Percentiles rank a stretch among this genome's conserved stretches.
Conservation (phyloP, 306 rosid species). For the Rosa lucieae region DNA sequence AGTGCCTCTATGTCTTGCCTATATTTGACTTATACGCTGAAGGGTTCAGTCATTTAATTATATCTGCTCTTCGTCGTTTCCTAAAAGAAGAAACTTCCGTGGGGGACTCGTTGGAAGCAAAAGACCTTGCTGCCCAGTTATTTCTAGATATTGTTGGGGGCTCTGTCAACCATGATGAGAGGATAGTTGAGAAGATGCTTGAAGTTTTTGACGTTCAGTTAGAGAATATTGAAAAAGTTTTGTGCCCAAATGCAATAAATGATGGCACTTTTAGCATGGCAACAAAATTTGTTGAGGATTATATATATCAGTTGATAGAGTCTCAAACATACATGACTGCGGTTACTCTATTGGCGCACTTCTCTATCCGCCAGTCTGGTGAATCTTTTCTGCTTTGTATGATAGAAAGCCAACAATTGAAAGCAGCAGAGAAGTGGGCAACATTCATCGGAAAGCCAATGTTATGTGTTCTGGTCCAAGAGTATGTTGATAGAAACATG, state of each 20-base stretch:
- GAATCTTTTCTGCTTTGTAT: slow-evolving; percentile 66
- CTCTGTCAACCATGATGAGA: slow-evolving; percentile 66
- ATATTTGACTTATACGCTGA: slow-evolving; percentile 57
- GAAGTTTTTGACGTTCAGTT: slow-evolving; percentile 69
- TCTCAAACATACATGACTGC: slow-evolving; percentile 63
- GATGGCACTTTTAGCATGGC: slow-evolving; percentile 48
- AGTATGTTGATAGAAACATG: slow-evolving; percentile 61
- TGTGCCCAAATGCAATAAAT: slow-evolving; percentile 47
- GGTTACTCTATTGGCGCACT: slow-evolving; percentile 80
- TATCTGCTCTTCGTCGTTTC: slow-evolving; percentile 71
- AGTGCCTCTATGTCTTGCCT: slow-evolving; percentile 75
- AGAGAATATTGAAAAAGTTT: slow-evolving; percentile 54
- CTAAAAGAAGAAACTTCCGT: slow-evolving; percentile 42
- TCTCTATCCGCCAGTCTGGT: slow-evolving; percentile 60
- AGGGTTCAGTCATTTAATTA: slow-evolving; percentile 87
- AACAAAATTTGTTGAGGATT: slow-evolving; percentile 51
- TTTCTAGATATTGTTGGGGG: slow-evolving; percentile 66
- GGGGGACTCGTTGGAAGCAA: slow-evolving; percentile 48
- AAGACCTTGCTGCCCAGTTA: slow-evolving; percentile 66
- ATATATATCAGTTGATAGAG: slow-evolving; percentile 56
- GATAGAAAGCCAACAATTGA: slow-evolving; percentile 65
- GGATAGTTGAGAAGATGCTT: slow-evolving; percentile 64
- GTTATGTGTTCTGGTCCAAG: slow-evolving; percentile 64
- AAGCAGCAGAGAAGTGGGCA: slow-evolving; percentile 98
- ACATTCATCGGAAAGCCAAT: slow-evolving; percentile 80